These are phyloP conservation scores for Pugionium cornutum DNA, from an alignment of 345 rosid species.

Conservation along the genomic window DNA sequence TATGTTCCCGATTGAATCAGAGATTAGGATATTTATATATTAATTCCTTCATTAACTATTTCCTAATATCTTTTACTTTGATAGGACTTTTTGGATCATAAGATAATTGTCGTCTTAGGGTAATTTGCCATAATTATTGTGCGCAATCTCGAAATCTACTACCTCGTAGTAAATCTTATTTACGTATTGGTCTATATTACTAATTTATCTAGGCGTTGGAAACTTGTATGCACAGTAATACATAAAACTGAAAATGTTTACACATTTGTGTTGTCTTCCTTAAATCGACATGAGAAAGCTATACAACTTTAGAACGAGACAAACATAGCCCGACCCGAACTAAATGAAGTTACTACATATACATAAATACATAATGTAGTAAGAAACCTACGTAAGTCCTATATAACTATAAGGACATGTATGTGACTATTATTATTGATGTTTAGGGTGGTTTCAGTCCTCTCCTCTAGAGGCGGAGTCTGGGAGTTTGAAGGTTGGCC, in stretches of 20 bases:
- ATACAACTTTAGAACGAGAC: constrained; percentile 28
- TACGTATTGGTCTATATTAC: background rate
- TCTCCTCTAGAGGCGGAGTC: constrained; percentile 54
- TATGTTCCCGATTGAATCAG: too few species aligned
- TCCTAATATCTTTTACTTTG: too few species aligned
- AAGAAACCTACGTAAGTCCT: background rate
- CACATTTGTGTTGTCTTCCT: constrained; percentile 25
- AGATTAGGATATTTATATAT: too few species aligned
- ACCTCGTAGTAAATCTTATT: background rate
- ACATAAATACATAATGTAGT: background rate
- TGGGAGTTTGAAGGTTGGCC: constrained; percentile 77
- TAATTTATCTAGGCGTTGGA: constrained; percentile 1
- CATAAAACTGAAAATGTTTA: background rate
- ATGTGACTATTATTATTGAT: constrained; percentile 7
- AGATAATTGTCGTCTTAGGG: too few species aligned
- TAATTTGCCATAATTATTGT: background rate
- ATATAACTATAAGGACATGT: constrained; percentile 13
- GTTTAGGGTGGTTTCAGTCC: constrained; percentile 34
- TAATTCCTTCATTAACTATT: too few species aligned
- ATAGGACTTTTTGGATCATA: too few species aligned
- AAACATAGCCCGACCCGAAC: background rate
- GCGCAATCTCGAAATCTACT: background rate
- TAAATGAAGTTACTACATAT: constrained; percentile 32
- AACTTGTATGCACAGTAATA: background rate
- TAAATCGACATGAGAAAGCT: constrained; percentile 12